These are phyloP conservation scores for Verticillium tricorpus DNA, from an alignment of 2,329 filamentous ascomycete species.

Conservation along the genomic window DNA sequence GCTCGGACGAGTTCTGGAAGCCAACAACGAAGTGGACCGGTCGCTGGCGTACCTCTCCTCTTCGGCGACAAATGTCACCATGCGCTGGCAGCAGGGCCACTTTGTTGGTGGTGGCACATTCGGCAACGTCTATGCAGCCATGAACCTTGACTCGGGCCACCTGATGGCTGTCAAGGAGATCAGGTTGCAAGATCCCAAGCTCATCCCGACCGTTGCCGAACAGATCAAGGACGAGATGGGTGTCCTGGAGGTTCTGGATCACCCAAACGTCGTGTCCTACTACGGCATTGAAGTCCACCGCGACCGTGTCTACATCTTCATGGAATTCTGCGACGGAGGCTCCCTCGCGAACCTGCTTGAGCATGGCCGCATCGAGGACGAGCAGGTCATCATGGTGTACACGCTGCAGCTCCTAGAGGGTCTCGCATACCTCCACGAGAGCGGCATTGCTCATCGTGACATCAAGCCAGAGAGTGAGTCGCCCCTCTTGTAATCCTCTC, in stretches of 20 bases:
- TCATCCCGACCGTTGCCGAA: conserved; percentile 88
- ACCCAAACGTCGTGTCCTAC: conserved; percentile 97
- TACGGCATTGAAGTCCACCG: conserved; percentile 97
- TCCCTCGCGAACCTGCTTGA: conserved; percentile 86
- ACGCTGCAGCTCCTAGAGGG: conserved; percentile 91
- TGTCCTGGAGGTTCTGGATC: conserved; percentile 89
- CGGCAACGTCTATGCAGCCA: conserved; percentile 93
- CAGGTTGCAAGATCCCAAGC: conserved; percentile 88
- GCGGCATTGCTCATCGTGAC: conserved; percentile 89
- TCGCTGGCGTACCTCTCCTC: conserved; percentile 92
- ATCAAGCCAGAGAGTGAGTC: conserved; percentile 93
- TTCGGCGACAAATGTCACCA: conserved; percentile 88
- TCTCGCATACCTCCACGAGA: conserved; percentile 87
- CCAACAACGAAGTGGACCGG: conserved; percentile 91
- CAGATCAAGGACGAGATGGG: conserved; percentile 98
- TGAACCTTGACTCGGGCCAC: conserved; percentile 94
- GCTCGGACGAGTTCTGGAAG: conserved; percentile 85
- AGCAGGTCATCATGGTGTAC: conserved; percentile 96
- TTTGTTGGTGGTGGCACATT: conserved; percentile 97
- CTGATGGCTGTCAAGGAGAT: conserved; percentile 99
- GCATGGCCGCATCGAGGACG: conserved; percentile 95
- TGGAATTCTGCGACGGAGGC: conserved; percentile 97
- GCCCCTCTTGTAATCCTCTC: neutral
- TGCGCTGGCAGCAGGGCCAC: conserved; percentile 98
- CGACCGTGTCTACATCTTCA: conserved; percentile 99